Base-by-base conservation (phyloP, 108 stramenopile species). In the Skeletonema potamos region DNA sequence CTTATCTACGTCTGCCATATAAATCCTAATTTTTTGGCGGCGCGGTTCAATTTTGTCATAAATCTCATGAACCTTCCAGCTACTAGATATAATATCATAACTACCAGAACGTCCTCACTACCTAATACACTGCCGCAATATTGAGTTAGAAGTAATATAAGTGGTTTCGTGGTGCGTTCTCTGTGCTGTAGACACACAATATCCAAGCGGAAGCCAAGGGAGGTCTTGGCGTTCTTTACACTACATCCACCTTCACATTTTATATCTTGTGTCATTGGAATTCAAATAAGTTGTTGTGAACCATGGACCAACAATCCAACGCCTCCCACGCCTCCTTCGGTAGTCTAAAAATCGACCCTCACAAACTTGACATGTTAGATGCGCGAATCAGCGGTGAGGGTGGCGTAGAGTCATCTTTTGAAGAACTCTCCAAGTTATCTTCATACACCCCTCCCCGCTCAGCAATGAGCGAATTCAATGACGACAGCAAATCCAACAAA, bases 381-480 rank as follows among this genome's bases (percentile, higher is more conserved):
- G 58, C 33, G 7, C 26, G 58, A 30, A 33, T 59, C 8, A 34
- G 58, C 33, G 58, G 58, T 24, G 58, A 59, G 17, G 58, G 58
- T 29, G 58, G 58, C 18, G 33, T 59, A 30, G 58, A 33, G 18
- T 59, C 58, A 17, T 51, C 48, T 1, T 59, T 59, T 34, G 48
- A 51, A 22, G 48, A 51, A 2, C 48, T 22, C 0, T 51, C 48
- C 18, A 51, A 22, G 22, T 6, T 51, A 20, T 51, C 48, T 51
- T 51, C 48, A 24, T 51, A 51, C n/a, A 59, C 58, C 7, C 58
- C 58, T 30, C 58, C 58, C 28, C 58, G 58, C 58, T 59, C 58
- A 30, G 29, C 58, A 30, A 33, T 59, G 58, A 33, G 36, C 17
- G 56, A 29, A 27, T 34, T 33, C 32, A 34, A 33, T 30, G 33